A percentile compares a stretch with the other conserved stretches of the same genome.
Conservation (phyloP, 2,329 filamentous ascomycete species). For the Bipolaris sorokiniana region DNA sequence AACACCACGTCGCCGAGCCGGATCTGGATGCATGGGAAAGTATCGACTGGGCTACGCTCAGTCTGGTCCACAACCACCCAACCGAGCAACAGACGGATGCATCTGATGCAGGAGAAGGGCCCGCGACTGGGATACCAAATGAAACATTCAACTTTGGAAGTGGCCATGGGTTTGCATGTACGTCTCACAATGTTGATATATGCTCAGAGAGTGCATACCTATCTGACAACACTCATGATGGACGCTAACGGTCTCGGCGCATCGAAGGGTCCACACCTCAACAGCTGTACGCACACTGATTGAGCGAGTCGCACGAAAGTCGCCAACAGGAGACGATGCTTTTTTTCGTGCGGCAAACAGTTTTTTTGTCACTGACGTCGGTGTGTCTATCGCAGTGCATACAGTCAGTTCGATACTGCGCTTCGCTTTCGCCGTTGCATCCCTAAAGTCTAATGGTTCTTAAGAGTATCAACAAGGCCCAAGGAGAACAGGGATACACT, state of each 20-base stretch:
- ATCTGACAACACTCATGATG: constrained; percentile 12
- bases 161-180: constrained; percentile 26
- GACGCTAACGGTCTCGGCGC: constrained; percentile 26
- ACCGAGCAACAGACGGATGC: not conserved
- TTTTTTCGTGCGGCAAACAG: not conserved
- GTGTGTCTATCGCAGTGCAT: not conserved
- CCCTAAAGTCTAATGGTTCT: not conserved
- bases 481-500: not conserved
- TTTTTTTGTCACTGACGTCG: not conserved
- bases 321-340: not conserved
- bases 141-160: not conserved
- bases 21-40: constrained; percentile 43
- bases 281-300: constrained; percentile 23
- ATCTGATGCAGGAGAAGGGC: not conserved
- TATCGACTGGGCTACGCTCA: constrained; percentile 38
- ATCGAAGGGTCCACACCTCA: constrained; percentile 25
- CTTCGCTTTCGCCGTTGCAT: not conserved
- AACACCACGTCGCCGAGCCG: constrained; percentile 35
- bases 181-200: constrained; percentile 1
- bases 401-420: not conserved
- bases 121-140: not conserved
- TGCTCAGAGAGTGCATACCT: not conserved
- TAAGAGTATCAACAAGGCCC: not conserved
- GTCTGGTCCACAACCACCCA: constrained; percentile 7
- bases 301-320: constrained; percentile 2